These are phyloP conservation scores for Adansonia madagascariensis DNA, from an alignment of 441 rosid species.

Conservation along the genomic window DNA sequence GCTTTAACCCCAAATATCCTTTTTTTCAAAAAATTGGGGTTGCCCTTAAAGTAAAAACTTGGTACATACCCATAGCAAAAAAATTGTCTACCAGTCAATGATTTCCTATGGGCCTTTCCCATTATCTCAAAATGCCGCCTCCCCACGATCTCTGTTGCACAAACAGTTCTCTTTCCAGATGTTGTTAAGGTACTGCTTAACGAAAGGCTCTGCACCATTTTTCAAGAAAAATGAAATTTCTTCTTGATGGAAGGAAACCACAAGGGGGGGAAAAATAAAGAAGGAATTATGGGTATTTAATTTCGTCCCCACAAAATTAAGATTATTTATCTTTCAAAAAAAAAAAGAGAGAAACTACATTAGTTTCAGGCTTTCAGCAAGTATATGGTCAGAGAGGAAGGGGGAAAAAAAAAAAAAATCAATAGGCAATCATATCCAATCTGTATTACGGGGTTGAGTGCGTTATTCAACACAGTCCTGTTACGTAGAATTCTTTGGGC, in stretches of 20 bases:
- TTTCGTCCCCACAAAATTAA: constrained; percentile 14
- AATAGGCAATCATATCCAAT: background rate
- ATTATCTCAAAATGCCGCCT: constrained; percentile 43
- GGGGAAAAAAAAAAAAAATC: background rate
- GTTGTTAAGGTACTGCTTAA: constrained; percentile 46
- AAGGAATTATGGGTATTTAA: background rate
- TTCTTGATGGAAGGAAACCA: background rate
- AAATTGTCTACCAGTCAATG: constrained; percentile 43
- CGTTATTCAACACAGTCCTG: background rate
- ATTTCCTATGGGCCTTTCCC: constrained; percentile 35
- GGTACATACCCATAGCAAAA: constrained; percentile 40
- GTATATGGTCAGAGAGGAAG: background rate
- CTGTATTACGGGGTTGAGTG: background rate
- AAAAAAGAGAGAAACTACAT: background rate
- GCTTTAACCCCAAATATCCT: constrained; percentile 67
- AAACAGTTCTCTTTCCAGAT: constrained; percentile 46
- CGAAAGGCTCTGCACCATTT: constrained; percentile 59
- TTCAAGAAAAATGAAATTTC: background rate
- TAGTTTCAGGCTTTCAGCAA: background rate
- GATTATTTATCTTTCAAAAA: background rate
- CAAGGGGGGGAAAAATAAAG: too few species aligned
- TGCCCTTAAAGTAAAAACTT: constrained; percentile 39
- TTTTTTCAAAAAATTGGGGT: constrained; percentile 31
- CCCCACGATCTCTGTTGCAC: constrained; percentile 40
- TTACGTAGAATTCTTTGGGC: background rate